These are phyloP conservation scores for Neonectria coccinea DNA, from an alignment of 2,329 filamentous ascomycete genomes.

Conservation along the genomic window DNA sequence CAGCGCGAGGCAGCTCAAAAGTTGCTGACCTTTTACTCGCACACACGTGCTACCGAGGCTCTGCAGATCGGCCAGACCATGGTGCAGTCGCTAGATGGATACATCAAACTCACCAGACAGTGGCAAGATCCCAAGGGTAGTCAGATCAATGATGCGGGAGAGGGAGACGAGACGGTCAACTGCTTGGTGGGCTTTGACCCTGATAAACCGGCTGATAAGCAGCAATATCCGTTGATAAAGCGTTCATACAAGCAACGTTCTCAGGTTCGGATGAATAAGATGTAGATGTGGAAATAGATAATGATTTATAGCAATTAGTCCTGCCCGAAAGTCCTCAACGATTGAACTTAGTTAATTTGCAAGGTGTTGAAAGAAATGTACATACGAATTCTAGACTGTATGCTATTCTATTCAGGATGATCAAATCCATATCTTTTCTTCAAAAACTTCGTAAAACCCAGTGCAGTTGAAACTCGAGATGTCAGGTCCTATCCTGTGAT, in stretches of 20 bases:
- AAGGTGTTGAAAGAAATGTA: too few species aligned
- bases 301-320: too few species aligned
- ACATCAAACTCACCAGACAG: conserved; percentile 39
- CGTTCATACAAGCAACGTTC: not conserved
- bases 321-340: not conserved
- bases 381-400: too few species aligned
- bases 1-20: conserved; percentile 32
- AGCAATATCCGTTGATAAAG: not conserved
- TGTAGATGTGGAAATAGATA: not conserved
- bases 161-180: conserved; percentile 41
- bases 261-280: not conserved
- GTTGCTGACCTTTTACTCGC: conserved; percentile 40
- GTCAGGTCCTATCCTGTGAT: not conserved
- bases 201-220: conserved; percentile 32
- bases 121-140: conserved; percentile 36
- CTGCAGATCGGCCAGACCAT: conserved; percentile 33
- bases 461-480: not conserved
- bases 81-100: conserved; percentile 38
- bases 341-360: too few species aligned
- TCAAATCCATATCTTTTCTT: too few species aligned
- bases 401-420: too few species aligned
- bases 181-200: conserved; percentile 41
- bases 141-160: conserved; percentile 41
- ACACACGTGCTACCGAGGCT: conserved; percentile 34
- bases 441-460: too few species aligned